phyloP scores from a whole-genome alignment of 371 early-diverging fungal genomes.

The Mucor lusitanicus region DNA sequence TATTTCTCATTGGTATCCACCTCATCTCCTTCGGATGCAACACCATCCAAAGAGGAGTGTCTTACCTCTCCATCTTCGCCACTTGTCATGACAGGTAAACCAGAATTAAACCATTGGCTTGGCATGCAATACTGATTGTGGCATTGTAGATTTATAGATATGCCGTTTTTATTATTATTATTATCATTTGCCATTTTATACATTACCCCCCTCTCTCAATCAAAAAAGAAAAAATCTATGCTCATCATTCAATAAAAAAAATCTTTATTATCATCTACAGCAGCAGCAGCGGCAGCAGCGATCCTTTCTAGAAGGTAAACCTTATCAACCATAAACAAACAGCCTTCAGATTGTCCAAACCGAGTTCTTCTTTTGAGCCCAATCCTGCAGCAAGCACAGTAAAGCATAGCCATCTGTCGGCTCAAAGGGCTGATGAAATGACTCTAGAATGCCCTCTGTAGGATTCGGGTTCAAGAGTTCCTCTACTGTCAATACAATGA shows the following conservation, averaged over 20 bases:
- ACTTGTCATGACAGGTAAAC: conserved; percentile 5
- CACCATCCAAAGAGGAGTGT: conserved; percentile 1
- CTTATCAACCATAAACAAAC: conserved; percentile 5
- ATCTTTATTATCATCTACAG: not conserved
- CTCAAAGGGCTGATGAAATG: conserved; percentile 19
- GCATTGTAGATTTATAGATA: not conserved
- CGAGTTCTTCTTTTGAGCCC: conserved; percentile 26
- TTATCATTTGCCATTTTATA: not conserved
- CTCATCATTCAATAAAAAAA: not conserved
- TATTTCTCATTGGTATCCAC: conserved; percentile 6
- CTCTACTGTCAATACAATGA: conserved; percentile 51
- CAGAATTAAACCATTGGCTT: not conserved
- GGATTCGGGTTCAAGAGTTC: conserved; percentile 31
- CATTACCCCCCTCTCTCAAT: too few species aligned
- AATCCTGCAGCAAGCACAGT: conserved; percentile 30
- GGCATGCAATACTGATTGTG: not conserved
- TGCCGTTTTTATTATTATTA: not conserved
- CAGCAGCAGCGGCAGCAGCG: not conserved
- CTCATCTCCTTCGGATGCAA: not conserved
- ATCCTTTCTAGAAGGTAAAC: conserved; percentile 15
- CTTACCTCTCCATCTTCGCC: conserved; percentile 15
- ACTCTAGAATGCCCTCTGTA: conserved; percentile 15
- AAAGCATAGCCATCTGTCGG: conserved; percentile 40
- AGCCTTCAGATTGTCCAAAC: conserved; percentile 21
- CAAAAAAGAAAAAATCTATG: not conserved